A percentile compares a stretch with the other conserved stretches of the same genome.
These are phyloP conservation scores for Tolypocladium tundrense DNA, from an alignment of 2,329 filamentous ascomycete species.

Conservation along the genomic window DNA sequence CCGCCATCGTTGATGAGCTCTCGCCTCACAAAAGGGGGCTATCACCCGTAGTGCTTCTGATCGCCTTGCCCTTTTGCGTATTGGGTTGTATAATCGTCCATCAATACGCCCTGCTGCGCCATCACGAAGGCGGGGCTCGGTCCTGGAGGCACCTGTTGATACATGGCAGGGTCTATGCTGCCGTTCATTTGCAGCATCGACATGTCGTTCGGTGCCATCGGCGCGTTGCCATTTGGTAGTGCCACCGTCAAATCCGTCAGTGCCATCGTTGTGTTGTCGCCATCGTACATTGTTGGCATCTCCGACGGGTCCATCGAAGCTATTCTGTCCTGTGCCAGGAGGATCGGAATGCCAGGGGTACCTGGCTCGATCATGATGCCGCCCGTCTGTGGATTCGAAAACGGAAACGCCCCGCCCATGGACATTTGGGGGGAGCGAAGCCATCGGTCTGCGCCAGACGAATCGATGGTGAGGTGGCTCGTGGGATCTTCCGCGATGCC, in stretches of 20 bases:
- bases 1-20: neutral
- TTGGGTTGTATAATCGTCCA: constrained; percentile 9
- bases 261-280: constrained; percentile 10
- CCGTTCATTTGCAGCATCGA: constrained; percentile 8
- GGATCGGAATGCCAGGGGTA: constrained; percentile 15
- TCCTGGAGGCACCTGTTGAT: constrained; percentile 9
- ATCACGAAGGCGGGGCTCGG: constrained; percentile 8
- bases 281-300: constrained; percentile 10
- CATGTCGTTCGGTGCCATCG: constrained; percentile 5
- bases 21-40: constrained; percentile 3
- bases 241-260: constrained; percentile 11
- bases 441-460: constrained; percentile 1
- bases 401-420: neutral
- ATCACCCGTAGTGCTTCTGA: constrained; percentile 7
- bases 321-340: constrained; percentile 15
- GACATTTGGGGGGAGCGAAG: constrained; percentile 4
- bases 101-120: constrained; percentile 11
- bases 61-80: constrained; percentile 9
- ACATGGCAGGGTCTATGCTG: constrained; percentile 7
- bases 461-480: neutral
- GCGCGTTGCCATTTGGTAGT: constrained; percentile 6
- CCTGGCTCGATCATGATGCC: constrained; percentile 10
- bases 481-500: constrained; percentile 9
- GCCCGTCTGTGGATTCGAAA: neutral
- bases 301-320: constrained; percentile 8